Percentiles rank a stretch among this genome's conserved stretches.
Evolutionary conservation across 2,329 filamentous ascomycete species (phyloP).

Genomic region (Epichloe aotearoae): DNA sequence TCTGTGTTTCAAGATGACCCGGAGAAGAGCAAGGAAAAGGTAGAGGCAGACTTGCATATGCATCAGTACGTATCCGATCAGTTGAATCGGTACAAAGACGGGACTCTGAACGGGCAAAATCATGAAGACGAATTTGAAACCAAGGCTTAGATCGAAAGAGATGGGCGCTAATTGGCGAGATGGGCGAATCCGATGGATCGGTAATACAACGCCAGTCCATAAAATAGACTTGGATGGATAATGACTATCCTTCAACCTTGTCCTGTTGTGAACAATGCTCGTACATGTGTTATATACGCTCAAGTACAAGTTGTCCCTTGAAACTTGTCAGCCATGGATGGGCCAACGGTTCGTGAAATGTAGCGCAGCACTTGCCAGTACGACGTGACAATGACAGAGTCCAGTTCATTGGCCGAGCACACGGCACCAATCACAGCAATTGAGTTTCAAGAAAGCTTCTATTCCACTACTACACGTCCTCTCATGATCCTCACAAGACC

Average conservation of each 20-base stretch:
- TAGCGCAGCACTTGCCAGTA: too few relatives aligned
- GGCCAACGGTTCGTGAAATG: too few relatives aligned
- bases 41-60: constrained; percentile 55
- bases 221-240: background rate
- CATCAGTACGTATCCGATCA: constrained; percentile 73
- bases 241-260: background rate
- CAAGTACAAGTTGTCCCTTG: too few relatives aligned
- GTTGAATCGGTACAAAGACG: constrained; percentile 50
- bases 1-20: constrained; percentile 22
- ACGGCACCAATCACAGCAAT: background rate
- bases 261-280: too few relatives aligned
- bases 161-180: background rate
- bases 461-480: background rate
- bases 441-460: background rate
- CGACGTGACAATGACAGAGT: too few relatives aligned
- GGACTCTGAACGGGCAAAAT: constrained; percentile 12
- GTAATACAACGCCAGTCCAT: background rate
- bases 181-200: background rate
- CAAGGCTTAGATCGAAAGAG: constrained; percentile 13
- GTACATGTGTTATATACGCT: too few relatives aligned
- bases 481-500: background rate
- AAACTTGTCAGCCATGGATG: too few relatives aligned
- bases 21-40: constrained; percentile 33
- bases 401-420: too few relatives aligned
- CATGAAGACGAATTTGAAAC: constrained; percentile 36